Evolutionary conservation across 202 grass and related monocot genomes (phyloP).

Genomic region (Saccharum hybrid): DNA sequence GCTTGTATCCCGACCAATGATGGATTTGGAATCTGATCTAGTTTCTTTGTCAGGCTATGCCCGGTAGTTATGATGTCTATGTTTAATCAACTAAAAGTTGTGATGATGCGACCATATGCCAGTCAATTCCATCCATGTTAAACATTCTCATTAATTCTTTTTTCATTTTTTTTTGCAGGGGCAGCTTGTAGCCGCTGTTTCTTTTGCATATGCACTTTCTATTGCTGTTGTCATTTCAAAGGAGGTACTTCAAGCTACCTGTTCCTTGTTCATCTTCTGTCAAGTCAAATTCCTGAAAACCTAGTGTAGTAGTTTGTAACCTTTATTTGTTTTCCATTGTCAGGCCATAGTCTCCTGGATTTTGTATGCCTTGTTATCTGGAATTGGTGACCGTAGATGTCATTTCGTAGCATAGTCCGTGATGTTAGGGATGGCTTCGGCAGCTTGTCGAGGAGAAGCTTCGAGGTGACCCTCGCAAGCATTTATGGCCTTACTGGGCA

Average conservation of each 20-base stretch:
- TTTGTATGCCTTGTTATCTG: conserved; percentile 48
- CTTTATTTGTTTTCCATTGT: conserved; percentile 9
- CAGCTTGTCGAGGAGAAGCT: too few relatives aligned
- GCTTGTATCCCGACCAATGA: conserved; percentile 29
- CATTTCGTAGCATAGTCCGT: too few relatives aligned
- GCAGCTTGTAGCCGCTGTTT: conserved; percentile 17
- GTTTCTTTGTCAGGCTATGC: conserved; percentile 28
- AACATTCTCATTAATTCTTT: conserved; percentile 32
- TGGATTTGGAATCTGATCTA: conserved; percentile 39
- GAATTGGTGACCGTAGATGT: not conserved
- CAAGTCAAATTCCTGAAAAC: not conserved
- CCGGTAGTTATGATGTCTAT: conserved; percentile 41
- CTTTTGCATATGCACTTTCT: conserved; percentile 11
- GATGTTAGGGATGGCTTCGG: too few relatives aligned
- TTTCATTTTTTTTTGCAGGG: conserved; percentile 35
- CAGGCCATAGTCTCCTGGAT: conserved; percentile 40
- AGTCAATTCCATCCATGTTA: conserved; percentile 4
- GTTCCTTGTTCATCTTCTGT: not conserved
- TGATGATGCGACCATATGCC: conserved; percentile 22
- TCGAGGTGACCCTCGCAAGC: conserved; percentile 42
- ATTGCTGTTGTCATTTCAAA: not conserved
- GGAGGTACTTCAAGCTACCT: conserved; percentile 23
- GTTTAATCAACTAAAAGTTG: conserved; percentile 19
- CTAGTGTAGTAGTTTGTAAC: not conserved
- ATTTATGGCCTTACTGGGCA: conserved; percentile 46